Percentiles rank a stretch among this genome's conserved stretches.
Evolutionary conservation across 108 stramenopile species (phyloP).

Genomic region (Cyclostephanos tholiformis): DNA sequence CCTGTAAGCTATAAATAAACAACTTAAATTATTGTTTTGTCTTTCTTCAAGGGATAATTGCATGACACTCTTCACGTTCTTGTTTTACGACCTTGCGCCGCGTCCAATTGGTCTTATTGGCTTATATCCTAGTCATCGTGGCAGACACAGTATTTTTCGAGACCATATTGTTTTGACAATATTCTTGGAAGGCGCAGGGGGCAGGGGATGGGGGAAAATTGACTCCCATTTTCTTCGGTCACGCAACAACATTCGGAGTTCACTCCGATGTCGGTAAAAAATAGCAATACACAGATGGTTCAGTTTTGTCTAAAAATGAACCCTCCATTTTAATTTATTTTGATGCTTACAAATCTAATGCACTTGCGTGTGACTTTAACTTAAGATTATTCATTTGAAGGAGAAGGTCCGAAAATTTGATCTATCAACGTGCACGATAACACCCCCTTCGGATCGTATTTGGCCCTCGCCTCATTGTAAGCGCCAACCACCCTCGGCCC

Average conservation of each 20-base stretch:
- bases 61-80: background rate
- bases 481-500: conserved; percentile 37
- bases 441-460: conserved; percentile 71
- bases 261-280: background rate
- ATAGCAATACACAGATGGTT: background rate
- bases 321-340: too few relatives aligned
- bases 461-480: conserved; percentile 67
- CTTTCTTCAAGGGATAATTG: background rate
- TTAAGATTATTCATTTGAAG: background rate
- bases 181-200: background rate
- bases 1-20: background rate
- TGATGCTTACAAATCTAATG: too few relatives aligned
- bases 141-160: too few relatives aligned
- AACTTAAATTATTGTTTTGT: too few relatives aligned
- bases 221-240: too few relatives aligned
- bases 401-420: conserved; percentile 20
- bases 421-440: conserved; percentile 34
- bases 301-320: too few relatives aligned
- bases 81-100: background rate
- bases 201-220: background rate
- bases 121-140: background rate
- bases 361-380: background rate
- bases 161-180: too few relatives aligned
- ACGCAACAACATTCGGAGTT: background rate
- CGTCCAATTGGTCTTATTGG: background rate